A percentile compares a stretch with the other conserved stretches of the same genome.
Evolutionary conservation across 371 early-diverging fungal species (phyloP).

Genomic region (Circinella umbellata): DNA sequence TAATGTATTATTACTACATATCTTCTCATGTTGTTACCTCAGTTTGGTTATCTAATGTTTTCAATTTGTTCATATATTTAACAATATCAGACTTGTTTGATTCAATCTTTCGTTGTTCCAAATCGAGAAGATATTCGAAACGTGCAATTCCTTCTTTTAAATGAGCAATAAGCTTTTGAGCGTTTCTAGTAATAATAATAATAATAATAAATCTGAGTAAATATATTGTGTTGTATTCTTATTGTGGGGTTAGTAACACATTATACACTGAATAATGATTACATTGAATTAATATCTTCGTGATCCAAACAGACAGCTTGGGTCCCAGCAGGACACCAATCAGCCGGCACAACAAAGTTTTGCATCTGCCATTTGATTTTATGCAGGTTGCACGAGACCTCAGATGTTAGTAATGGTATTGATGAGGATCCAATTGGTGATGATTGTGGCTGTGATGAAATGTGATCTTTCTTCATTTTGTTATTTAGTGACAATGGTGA

Average conservation of each 20-base stretch:
- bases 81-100: conserved; percentile 3
- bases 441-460: not conserved
- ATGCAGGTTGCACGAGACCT: conserved; percentile 10
- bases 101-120: conserved; percentile 11
- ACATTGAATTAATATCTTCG: conserved; percentile 1
- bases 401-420: not conserved
- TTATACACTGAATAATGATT: not conserved
- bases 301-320: conserved; percentile 3
- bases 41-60: conserved; percentile 3
- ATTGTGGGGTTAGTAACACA: not conserved
- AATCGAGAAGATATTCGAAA: conserved; percentile 11
- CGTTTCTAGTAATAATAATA: conserved; percentile 5
- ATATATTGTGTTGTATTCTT: not conserved
- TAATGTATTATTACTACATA: no score
- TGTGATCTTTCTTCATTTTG: not conserved
- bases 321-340: conserved; percentile 4
- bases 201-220: not conserved
- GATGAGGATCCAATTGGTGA: not conserved
- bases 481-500: not conserved
- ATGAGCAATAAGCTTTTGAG: not conserved
- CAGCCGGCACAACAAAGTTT: conserved; percentile 14
- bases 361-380: conserved; percentile 17
- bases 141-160: conserved; percentile 15
- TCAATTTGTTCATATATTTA: conserved; percentile 10
- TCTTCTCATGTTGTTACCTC: conserved; percentile 8